These are phyloP conservation scores for Eucalyptus coolabah DNA, from an alignment of 345 rosid genomes.

Conservation along the genomic window DNA sequence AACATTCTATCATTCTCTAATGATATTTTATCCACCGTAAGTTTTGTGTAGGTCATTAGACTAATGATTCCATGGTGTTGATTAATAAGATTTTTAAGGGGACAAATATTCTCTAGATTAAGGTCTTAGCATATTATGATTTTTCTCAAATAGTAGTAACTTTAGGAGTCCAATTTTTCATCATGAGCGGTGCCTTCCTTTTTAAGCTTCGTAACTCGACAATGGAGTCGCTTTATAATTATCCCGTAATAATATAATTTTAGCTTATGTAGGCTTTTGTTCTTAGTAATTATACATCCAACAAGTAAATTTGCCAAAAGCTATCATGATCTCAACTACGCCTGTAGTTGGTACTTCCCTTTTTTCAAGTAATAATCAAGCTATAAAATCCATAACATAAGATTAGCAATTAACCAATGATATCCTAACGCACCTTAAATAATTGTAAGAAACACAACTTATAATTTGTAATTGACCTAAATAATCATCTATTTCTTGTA, in stretches of 20 bases:
- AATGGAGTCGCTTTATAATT: not conserved
- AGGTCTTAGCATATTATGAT: not conserved
- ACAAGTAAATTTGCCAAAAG: not conserved
- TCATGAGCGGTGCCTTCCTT: not conserved
- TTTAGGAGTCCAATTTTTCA: not conserved
- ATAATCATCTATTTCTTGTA: not conserved
- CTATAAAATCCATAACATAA: not conserved
- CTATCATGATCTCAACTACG: fast-evolving
- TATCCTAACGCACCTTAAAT: not conserved
- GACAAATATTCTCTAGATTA: not conserved
- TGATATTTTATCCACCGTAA: not conserved
- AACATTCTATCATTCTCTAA: not conserved
- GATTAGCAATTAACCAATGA: not conserved
- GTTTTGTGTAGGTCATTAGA: not conserved
- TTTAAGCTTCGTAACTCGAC: not conserved
- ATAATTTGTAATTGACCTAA: not conserved
- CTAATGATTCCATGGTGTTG: not conserved
- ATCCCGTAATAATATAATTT: fast-evolving
- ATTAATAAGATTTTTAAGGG: not conserved
- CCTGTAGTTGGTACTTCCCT: not conserved
- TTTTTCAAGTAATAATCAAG: not conserved
- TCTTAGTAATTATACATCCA: not conserved
- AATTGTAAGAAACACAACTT: not conserved
- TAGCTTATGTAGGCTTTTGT: not conserved
- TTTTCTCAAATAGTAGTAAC: not conserved